Evolutionary conservation across 805 yeast genomes (phyloP), one percentile per base, ranked within the genome.

Genomic region (Yarrowia divulgata): DNA sequence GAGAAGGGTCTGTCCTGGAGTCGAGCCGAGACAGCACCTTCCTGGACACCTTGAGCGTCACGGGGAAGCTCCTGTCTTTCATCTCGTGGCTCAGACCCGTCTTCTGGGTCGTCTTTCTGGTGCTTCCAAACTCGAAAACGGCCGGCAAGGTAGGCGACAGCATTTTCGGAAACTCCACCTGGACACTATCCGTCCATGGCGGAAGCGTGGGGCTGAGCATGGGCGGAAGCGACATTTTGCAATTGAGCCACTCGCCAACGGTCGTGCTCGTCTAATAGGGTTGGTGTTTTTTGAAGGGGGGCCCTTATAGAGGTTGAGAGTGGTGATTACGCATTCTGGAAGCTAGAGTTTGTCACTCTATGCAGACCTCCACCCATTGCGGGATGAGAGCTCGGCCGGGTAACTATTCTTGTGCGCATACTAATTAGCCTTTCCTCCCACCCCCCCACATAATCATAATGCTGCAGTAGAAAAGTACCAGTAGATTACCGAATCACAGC

Each of bases 111-210:
- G 49, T n/a, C 40, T 58, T 58, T 13, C 43, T 58, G 13, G 40
- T 12, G 50, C 37, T 13, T 8, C 68, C 57, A 37, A 49, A 49
- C 16, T 73, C 76, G 62, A 76, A 79, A 40, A 73, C 72, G 3
- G 80, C 74, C 1, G 83, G 83, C 14, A 80, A 74, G 16, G 82
- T 79, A 2, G 82, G 82, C 71, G 81, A 79, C 67, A 80, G 71
- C 75, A 79, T 79, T 18, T 72, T 72, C 43, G 74, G 69, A 10
- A 60, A 13, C 39, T 63, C 68, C 16, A 63, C 68, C 46, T 37
- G 39, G 18, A 49, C 48, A 29, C 57, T 5, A 37, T 70, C 74
- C 60, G 74, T 72, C 72, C 77, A 72, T 10, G 78, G 70, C 8
- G 81, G 81, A 40, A 79, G 71, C 14, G 81, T 78, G 10, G 81